A percentile compares a stretch with the other conserved stretches of the same genome.
phyloP scores from a whole-genome alignment of 495 filamentous ascomycete genomes.

The Glarea lozoyensis region DNA sequence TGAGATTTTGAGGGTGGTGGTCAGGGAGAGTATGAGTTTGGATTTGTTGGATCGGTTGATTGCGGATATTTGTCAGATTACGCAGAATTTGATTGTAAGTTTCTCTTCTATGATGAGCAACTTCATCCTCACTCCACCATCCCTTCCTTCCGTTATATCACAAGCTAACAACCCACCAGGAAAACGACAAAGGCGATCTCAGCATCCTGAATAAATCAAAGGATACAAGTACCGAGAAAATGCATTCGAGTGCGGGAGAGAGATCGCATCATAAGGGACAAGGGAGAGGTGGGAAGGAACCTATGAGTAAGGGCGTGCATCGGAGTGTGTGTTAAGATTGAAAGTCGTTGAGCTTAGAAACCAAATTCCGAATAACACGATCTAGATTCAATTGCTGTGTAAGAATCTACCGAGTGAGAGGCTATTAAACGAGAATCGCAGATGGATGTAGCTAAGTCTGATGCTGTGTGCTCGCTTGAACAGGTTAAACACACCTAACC shows the following conservation, averaged over 20 bases:
- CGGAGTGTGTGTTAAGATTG: conserved; percentile 42
- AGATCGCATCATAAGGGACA: conserved; percentile 14
- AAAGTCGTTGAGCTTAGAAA: no score
- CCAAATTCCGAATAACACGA: no score
- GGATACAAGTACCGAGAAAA: conserved; percentile 22
- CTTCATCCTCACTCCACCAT: no score
- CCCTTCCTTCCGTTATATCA: background rate
- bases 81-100: conserved; percentile 43
- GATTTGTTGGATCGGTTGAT: conserved; percentile 58
- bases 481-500: no score
- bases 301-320: conserved; percentile 52
- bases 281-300: conserved; percentile 24
- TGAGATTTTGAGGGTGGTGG: conserved; percentile 62
- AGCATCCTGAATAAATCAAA: conserved; percentile 24
- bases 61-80: conserved; percentile 44
- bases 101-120: conserved; percentile 17
- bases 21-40: conserved; percentile 60
- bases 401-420: no score
- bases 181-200: conserved; percentile 38
- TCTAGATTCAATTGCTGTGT: no score
- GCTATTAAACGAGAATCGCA: no score
- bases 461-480: no score
- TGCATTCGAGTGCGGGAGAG: conserved; percentile 21
- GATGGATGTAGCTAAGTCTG: no score
- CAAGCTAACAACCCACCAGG: conserved; percentile 6